phyloP scores from a whole-genome alignment of 1,284 basidiomycete genomes.

The Neonothopanus nambi region DNA sequence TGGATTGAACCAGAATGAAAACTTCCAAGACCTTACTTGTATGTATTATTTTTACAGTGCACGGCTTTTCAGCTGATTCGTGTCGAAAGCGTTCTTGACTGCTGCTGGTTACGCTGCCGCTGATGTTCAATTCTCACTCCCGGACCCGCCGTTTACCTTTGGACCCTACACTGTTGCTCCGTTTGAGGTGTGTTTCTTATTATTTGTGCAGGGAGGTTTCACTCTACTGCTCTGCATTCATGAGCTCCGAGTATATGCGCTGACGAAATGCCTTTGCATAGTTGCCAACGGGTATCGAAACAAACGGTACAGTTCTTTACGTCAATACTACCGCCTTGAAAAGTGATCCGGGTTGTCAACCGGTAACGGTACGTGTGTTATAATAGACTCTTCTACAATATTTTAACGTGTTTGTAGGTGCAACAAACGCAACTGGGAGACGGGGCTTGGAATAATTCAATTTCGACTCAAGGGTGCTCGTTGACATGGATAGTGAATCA shows the following conservation, averaged over 20 bases:
- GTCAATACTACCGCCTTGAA: slow-evolving; percentile 49
- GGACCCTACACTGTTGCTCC: slow-evolving; percentile 44
- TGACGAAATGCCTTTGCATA: not conserved
- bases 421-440: slow-evolving; percentile 31
- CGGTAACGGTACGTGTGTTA: slow-evolving; percentile 34
- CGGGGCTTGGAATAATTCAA: slow-evolving; percentile 43
- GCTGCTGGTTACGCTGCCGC: slow-evolving; percentile 55
- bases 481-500: slow-evolving; percentile 41
- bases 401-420: slow-evolving; percentile 26
- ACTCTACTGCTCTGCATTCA: not conserved
- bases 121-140: slow-evolving; percentile 44
- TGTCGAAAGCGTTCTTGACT: slow-evolving; percentile 44
- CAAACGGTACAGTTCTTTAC: slow-evolving; percentile 39
- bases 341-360: slow-evolving; percentile 42
- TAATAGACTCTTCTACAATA: not conserved
- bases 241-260: too few relatives aligned
- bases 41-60: slow-evolving; percentile 15
- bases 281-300: slow-evolving; percentile 29
- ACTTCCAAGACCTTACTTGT: slow-evolving; percentile 50
- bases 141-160: slow-evolving; percentile 43
- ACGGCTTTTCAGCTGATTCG: not conserved
- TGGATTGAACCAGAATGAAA: slow-evolving; percentile 42
- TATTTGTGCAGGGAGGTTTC: not conserved
- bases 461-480: slow-evolving; percentile 38
- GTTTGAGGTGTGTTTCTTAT: slow-evolving; percentile 36